Conservation (phyloP, 164 flowering plant species). For the Sedum album region DNA sequence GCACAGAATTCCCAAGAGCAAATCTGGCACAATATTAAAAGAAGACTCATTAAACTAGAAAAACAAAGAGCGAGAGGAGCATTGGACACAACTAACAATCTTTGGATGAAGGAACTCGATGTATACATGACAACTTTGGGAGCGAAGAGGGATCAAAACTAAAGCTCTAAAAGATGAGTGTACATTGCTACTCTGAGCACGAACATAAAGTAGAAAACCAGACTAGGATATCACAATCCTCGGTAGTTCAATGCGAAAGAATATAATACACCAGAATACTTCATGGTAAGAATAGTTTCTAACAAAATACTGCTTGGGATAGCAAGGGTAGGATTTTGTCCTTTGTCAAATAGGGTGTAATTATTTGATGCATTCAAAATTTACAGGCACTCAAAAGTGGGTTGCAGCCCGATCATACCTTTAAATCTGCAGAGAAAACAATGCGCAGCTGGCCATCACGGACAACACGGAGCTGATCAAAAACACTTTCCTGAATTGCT, state of each 20-base stretch:
- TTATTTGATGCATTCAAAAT: background rate
- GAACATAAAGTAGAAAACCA: background rate
- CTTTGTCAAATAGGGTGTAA: background rate
- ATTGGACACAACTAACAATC: background rate
- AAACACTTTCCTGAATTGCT: constrained; percentile 19
- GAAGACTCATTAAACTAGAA: background rate
- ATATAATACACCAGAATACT: background rate
- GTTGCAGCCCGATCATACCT: constrained; percentile 10
- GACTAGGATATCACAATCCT: background rate
- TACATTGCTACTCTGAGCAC: background rate
- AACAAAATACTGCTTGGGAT: background rate
- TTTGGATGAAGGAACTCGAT: background rate
- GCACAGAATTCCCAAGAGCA: constrained; percentile 26
- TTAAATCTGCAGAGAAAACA: constrained; percentile 17
- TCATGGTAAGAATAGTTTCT: background rate
- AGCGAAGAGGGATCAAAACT: background rate
- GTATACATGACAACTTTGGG: background rate
- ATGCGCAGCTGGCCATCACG: constrained; percentile 24
- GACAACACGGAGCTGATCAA: constrained; percentile 21
- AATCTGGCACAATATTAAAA: constrained; percentile 10
- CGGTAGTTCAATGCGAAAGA: too few relatives aligned
- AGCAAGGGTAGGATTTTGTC: background rate
- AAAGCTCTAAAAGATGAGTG: background rate
- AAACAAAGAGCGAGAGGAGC: background rate
- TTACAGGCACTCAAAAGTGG: background rate